These are phyloP conservation scores for Hordeum marinum DNA, from an alignment of 176 grass and related monocot species.

Conservation along the genomic window DNA sequence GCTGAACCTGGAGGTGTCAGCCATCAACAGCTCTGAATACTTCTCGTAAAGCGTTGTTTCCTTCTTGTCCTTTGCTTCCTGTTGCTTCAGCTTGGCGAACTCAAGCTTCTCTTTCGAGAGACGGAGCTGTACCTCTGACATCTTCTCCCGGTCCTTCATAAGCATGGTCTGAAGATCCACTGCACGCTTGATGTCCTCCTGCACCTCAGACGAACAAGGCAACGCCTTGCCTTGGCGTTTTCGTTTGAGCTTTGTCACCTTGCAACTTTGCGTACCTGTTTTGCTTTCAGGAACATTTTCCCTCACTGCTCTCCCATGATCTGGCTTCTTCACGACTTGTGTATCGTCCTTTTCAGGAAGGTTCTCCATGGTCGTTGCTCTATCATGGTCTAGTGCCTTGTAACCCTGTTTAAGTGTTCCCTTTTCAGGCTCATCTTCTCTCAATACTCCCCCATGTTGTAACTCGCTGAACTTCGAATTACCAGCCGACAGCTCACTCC, in stretches of 20 bases:
- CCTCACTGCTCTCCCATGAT: not conserved
- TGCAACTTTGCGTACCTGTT: not conserved
- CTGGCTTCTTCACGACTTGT: not conserved
- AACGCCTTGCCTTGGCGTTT: slow-evolving; percentile 11
- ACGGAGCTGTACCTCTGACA: slow-evolving; percentile 33
- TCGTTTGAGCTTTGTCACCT: not conserved
- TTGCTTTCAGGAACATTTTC: not conserved
- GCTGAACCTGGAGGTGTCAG: slow-evolving; percentile 27
- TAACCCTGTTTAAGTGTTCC: not conserved
- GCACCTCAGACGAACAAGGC: slow-evolving; percentile 12
- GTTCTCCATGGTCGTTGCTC: not conserved
- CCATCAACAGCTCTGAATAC: slow-evolving; percentile 35
- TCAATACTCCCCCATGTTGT: not conserved
- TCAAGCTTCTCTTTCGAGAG: slow-evolving; percentile 40
- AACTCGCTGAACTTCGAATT: not conserved
- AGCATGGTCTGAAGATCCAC: slow-evolving; percentile 31
- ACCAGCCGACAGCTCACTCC: not conserved
- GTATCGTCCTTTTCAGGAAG: not conserved
- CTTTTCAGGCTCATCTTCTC: not conserved
- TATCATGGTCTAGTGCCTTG: not conserved
- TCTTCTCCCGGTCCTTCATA: slow-evolving; percentile 31
- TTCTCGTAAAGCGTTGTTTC: slow-evolving; percentile 33
- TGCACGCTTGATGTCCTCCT: slow-evolving; percentile 29
- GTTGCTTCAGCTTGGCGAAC: slow-evolving; percentile 26
- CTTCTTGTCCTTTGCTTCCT: slow-evolving; percentile 22